These are phyloP conservation scores for Colletotrichum limetticola DNA, from an alignment of 2,329 filamentous ascomycete species.

Conservation along the genomic window DNA sequence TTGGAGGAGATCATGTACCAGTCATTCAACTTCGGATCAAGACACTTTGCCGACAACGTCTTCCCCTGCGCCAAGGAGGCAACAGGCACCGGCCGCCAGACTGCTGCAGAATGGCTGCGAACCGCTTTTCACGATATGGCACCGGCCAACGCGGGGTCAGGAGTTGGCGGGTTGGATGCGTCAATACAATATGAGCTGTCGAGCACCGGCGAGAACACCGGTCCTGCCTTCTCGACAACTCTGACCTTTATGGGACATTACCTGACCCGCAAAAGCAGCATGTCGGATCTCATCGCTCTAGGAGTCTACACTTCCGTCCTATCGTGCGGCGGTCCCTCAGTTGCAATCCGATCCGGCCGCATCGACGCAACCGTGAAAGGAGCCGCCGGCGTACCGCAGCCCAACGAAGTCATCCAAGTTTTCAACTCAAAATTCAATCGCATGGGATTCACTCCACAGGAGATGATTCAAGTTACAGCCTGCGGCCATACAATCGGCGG, in stretches of 20 bases:
- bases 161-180: slow-evolving; percentile 66
- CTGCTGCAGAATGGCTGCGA: slow-evolving; percentile 71
- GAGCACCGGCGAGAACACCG: slow-evolving; percentile 64
- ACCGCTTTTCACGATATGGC: slow-evolving; percentile 72
- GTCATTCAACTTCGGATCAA: slow-evolving; percentile 62
- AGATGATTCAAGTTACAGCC: slow-evolving; percentile 70
- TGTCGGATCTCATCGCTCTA: slow-evolving; percentile 68
- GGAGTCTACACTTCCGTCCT: slow-evolving; percentile 68
- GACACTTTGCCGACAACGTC: slow-evolving; percentile 66
- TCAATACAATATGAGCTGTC: slow-evolving; percentile 69
- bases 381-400: slow-evolving; percentile 63
- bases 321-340: slow-evolving; percentile 66
- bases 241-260: slow-evolving; percentile 65
- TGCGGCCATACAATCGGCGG: slow-evolving; percentile 72
- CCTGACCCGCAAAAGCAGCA: slow-evolving; percentile 59
- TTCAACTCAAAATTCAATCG: slow-evolving; percentile 66
- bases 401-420: slow-evolving; percentile 62
- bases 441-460: slow-evolving; percentile 65
- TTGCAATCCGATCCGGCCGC: slow-evolving; percentile 65
- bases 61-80: slow-evolving; percentile 66
- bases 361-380: slow-evolving; percentile 63
- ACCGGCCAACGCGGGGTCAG: slow-evolving; percentile 59
- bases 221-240: slow-evolving; percentile 64
- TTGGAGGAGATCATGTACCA: slow-evolving; percentile 73
- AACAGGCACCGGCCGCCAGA: slow-evolving; percentile 64